Percentiles rank a stretch among this genome's conserved stretches.
These are phyloP conservation scores for Penicillium sp. DNA, from an alignment of 2,329 filamentous ascomycete species.

Conservation along the genomic window DNA sequence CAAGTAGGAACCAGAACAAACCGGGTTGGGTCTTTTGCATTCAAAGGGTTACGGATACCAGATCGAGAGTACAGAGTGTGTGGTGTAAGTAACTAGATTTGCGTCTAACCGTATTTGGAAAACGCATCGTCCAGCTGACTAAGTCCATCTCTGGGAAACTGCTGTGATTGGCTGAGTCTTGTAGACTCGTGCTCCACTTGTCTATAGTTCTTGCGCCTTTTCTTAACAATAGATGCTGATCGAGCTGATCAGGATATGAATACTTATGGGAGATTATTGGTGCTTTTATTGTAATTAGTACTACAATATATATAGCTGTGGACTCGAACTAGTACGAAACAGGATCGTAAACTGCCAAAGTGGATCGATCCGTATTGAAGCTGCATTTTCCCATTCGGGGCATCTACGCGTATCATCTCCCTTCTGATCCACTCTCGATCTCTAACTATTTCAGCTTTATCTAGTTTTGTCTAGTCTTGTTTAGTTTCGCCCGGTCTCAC, in stretches of 20 bases:
- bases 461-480: not conserved
- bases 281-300: too few species aligned
- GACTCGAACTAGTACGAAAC: not conserved
- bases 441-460: not conserved
- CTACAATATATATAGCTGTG: too few species aligned
- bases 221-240: too few species aligned
- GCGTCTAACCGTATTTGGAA: conserved; percentile 15
- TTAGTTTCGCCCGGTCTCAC: not conserved
- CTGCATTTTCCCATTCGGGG: conserved; percentile 14
- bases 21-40: too few species aligned
- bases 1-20: too few species aligned
- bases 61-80: too few species aligned
- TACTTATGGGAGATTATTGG: too few species aligned
- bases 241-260: too few species aligned
- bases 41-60: too few species aligned
- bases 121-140: conserved; percentile 17
- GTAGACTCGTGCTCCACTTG: not conserved
- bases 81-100: too few species aligned
- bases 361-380: not conserved
- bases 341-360: not conserved
- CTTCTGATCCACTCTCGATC: not conserved
- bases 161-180: not conserved
- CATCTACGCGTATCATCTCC: not conserved
- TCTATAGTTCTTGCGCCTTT: too few species aligned
- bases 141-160: not conserved